Evolutionary conservation across 768 basidiomycete genomes (phyloP).

Genomic region (Suillus alpinus): DNA sequence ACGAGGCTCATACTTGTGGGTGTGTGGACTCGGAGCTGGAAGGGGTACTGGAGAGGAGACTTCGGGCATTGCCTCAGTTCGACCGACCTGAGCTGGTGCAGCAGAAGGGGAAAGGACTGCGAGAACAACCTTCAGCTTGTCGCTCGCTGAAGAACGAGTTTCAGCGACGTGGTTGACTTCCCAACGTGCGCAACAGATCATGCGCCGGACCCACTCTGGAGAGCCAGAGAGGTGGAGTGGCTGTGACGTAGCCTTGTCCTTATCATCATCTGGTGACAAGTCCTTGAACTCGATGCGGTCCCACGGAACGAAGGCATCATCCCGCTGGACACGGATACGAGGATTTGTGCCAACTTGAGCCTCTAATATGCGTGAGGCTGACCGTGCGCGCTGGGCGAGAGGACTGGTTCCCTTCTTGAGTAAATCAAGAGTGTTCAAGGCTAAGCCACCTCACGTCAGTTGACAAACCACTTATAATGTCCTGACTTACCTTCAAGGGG

Average conservation of each 20-base stretch:
- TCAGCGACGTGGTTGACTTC: conserved; percentile 55
- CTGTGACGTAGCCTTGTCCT: conserved; percentile 22
- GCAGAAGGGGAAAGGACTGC: conserved; percentile 47
- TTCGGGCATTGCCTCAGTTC: conserved; percentile 20
- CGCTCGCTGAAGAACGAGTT: conserved; percentile 21
- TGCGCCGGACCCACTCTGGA: conserved; percentile 84
- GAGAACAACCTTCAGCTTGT: conserved; percentile 52
- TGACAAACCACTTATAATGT: neutral
- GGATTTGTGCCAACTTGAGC: conserved; percentile 81
- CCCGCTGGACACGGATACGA: conserved; percentile 77
- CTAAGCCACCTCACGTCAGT: conserved; percentile 37
- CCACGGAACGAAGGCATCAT: conserved; percentile 83
- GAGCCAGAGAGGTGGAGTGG: conserved; percentile 36
- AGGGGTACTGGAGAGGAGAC: conserved; percentile 58
- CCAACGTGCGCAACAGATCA: conserved; percentile 81
- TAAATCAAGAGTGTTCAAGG: conserved; percentile 86
- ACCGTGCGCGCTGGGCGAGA: conserved; percentile 78
- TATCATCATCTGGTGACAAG: conserved; percentile 19
- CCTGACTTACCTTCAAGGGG: conserved; percentile 78
- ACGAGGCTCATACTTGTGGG: conserved; percentile 62
- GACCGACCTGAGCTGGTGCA: conserved; percentile 26
- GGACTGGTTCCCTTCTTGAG: conserved; percentile 86
- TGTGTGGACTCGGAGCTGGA: conserved; percentile 53
- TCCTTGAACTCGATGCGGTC: conserved; percentile 62
- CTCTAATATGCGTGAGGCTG: conserved; percentile 87